These are phyloP conservation scores for Zygosaccharomyces pseudobailii DNA, from an alignment of 1,139 yeast species.

Conservation along the genomic window DNA sequence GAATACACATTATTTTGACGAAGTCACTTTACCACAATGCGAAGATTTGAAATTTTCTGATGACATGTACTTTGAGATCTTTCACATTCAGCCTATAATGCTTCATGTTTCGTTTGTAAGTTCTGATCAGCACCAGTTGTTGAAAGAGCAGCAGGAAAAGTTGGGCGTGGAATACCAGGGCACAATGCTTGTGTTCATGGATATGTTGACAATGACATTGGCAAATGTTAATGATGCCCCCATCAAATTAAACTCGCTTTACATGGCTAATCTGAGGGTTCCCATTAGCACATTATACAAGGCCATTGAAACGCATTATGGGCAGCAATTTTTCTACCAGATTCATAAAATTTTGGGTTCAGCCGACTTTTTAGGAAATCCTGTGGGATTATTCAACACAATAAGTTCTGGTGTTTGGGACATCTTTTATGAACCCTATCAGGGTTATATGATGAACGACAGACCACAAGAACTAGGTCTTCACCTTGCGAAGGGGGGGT, in stretches of 20 bases:
- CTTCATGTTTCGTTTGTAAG: slow-evolving; percentile 87
- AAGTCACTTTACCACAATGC: slow-evolving; percentile 67
- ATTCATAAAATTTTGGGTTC: slow-evolving; percentile 91
- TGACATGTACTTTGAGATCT: slow-evolving; percentile 86
- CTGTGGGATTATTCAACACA: slow-evolving; percentile 92
- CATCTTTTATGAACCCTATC: slow-evolving; percentile 94
- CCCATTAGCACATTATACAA: slow-evolving; percentile 71
- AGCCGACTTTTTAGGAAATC: slow-evolving; percentile 94
- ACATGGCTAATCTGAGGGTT: slow-evolving; percentile 83
- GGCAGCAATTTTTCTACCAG: slow-evolving; percentile 89
- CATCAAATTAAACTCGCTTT: slow-evolving; percentile 77
- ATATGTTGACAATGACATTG: slow-evolving; percentile 90
- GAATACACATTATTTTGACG: slow-evolving; percentile 43
- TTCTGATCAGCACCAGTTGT: slow-evolving; percentile 69
- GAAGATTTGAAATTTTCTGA: slow-evolving; percentile 50
- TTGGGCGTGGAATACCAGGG: slow-evolving; percentile 56
- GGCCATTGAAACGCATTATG: slow-evolving; percentile 78
- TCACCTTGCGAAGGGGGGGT: slow-evolving; percentile 92
- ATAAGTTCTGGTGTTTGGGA: slow-evolving; percentile 94
- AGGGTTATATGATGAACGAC: slow-evolving; percentile 90
- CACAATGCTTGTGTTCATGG: slow-evolving; percentile 67
- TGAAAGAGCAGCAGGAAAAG: slow-evolving; percentile 39
- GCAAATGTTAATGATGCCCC: slow-evolving; percentile 98
- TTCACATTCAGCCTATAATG: slow-evolving; percentile 88
- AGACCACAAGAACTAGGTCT: slow-evolving; percentile 95